Evolutionary conservation across 2,329 filamentous ascomycete species (phyloP), one percentile per base, ranked within the genome.

Genomic region (Periconia sp.): DNA sequence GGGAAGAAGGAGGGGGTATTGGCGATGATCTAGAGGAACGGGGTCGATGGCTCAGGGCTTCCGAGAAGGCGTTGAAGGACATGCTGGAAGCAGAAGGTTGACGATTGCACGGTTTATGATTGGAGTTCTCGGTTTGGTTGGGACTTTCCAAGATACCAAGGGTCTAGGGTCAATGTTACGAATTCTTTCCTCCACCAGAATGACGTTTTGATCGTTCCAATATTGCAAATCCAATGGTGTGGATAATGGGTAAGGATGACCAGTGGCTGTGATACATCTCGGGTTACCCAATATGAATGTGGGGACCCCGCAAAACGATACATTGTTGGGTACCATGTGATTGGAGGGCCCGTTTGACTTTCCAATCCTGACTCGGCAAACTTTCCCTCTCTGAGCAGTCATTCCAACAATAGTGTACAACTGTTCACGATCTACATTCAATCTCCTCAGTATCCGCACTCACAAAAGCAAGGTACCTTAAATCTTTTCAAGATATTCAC

Each of bases 1-100:
- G 86, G 69, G 88, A 91, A 64, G 71, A 81, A 69, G 67, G 85
- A 9, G 75, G 86, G 8, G 87, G 86, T 6, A 83, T 85, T 41
- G 84, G 84, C 15, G 89, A 91, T 63, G 88, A 92, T 64, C 71
- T 92, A 31, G 90, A 92, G 70, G 87, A 90, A 72, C 82, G 85
- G 62, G 90, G 87, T 6, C 79, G 89, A 60, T 93, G 90, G 90
- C 85, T 86, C 74, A 82, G 84, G 60, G 86, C 86, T 17, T 85
- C 84, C n/a, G 88, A 91, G 66, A 75, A 77, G 9, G 81, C 75
- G 14, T 70, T 92, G 70, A 84, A 77, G 65, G 79, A 82, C 54
- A 84, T 89, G 74, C 68, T 91, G 61, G 84, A 86, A 59, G 76
- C 85, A 15, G 73, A 81, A 61, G 35, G 50, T 45, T 59, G 57